A percentile compares a stretch with the other conserved stretches of the same genome.
Conservation (phyloP, 345 rosid species). For the Arabidopsis suecica region DNA sequence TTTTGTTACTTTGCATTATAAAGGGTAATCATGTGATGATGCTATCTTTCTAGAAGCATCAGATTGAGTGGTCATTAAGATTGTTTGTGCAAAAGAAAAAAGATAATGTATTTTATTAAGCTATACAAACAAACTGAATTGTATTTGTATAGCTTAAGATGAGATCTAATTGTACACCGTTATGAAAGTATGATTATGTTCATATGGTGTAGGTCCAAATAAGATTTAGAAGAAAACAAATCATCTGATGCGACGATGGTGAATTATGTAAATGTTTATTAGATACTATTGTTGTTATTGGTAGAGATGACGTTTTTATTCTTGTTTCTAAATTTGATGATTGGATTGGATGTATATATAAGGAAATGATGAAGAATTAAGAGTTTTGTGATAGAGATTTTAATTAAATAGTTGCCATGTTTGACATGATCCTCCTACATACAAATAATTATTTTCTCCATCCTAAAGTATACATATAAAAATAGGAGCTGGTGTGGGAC, state of each 20-base stretch:
- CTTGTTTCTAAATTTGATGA: conserved; percentile 9
- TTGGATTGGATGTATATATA: neutral
- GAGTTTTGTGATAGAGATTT: conserved; percentile 13
- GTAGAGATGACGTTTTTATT: conserved; percentile 6
- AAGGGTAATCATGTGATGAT: conserved; percentile 34
- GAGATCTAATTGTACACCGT: neutral
- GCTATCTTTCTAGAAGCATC: conserved; percentile 32
- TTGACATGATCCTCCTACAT: conserved; percentile 25
- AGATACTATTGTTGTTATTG: neutral
- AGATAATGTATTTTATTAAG: conserved; percentile 24
- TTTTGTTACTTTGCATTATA: conserved; percentile 15
- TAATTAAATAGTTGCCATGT: conserved; percentile 27
- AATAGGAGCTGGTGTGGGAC: conserved; percentile 8
- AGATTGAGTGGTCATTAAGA: conserved; percentile 20
- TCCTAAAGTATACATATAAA: neutral
- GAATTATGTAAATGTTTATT: neutral
- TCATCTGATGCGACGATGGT: conserved; percentile 1
- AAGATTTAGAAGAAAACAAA: conserved; percentile 2
- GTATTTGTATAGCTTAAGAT: conserved; percentile 2
- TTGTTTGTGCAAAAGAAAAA: conserved; percentile 7
- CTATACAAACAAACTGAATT: conserved; percentile 7
- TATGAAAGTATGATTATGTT: conserved; percentile 6
- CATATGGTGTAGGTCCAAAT: neutral
- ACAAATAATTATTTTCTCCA: neutral
- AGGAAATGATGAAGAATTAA: neutral